Evolutionary conservation across 2,329 filamentous ascomycete species (phyloP).

Genomic region (Exophiala mesophila): DNA sequence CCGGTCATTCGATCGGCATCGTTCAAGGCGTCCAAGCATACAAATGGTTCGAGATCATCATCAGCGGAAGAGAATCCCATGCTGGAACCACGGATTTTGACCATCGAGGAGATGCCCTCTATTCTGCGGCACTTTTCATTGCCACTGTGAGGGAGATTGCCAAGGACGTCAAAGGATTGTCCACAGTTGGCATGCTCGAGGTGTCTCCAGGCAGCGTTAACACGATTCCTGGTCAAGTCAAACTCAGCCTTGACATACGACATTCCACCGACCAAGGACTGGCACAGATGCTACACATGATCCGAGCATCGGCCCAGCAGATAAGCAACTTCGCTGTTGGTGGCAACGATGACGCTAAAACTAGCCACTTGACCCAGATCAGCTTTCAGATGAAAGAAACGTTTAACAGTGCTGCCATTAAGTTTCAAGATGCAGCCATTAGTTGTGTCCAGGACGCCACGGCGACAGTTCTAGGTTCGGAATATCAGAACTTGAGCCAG

Average conservation of each 20-base stretch:
- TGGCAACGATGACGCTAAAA: neutral
- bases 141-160: constrained; percentile 61
- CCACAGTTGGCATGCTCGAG: constrained; percentile 65
- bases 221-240: constrained; percentile 65
- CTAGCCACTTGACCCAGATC: constrained; percentile 11
- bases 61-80: constrained; percentile 64
- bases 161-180: constrained; percentile 52
- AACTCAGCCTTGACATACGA: constrained; percentile 24
- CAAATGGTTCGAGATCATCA: constrained; percentile 65
- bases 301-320: constrained; percentile 3
- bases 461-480: constrained; percentile 45
- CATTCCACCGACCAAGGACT: constrained; percentile 19
- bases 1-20: constrained; percentile 60
- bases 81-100: constrained; percentile 69
- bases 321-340: constrained; percentile 63
- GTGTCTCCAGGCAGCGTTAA: constrained; percentile 66
- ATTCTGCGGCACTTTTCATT: constrained; percentile 64
- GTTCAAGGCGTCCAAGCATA: constrained; percentile 71
- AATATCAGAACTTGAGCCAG: constrained; percentile 42
- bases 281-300: constrained; percentile 12
- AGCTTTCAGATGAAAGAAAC: constrained; percentile 17
- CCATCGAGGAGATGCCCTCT: constrained; percentile 63
- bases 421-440: constrained; percentile 65
- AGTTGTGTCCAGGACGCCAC: constrained; percentile 59
- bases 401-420: constrained; percentile 48